These are phyloP conservation scores for Camellia granthamiana DNA, from an alignment of 148 eudicot species.

Conservation along the genomic window DNA sequence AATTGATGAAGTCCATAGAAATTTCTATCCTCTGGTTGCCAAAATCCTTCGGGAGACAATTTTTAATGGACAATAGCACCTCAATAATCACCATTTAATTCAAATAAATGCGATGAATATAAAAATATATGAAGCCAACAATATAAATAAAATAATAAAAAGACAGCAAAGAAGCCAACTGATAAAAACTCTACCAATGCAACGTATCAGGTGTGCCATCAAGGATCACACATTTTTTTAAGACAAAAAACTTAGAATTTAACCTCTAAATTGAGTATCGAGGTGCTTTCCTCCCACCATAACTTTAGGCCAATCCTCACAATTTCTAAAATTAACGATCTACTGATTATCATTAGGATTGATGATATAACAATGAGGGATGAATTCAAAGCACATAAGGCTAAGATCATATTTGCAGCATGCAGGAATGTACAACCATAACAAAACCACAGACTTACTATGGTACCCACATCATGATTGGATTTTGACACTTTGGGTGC, in stretches of 20 bases:
- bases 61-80: not conserved
- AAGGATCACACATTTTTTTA: not conserved
- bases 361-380: no score
- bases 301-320: not conserved
- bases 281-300: not conserved
- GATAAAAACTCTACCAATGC: not conserved
- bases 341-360: no score
- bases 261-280: not conserved
- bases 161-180: not conserved
- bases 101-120: not conserved
- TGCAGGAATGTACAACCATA: not conserved
- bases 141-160: not conserved
- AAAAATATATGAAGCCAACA: not conserved
- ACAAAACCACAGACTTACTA: not conserved
- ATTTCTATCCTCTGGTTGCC: not conserved
- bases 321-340: not conserved
- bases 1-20: not conserved
- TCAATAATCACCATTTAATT: not conserved
- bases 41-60: not conserved
- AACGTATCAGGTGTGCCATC: not conserved
- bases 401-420: not conserved
- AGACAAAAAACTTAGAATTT: not conserved
- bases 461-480: conserved; percentile 47
- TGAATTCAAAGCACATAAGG: not conserved
- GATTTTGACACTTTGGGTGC: conserved; percentile 46